A percentile compares a stretch with the other conserved stretches of the same genome.
Conservation (phyloP, 1,284 basidiomycete species). For the Sphaerobolus stellatus region DNA sequence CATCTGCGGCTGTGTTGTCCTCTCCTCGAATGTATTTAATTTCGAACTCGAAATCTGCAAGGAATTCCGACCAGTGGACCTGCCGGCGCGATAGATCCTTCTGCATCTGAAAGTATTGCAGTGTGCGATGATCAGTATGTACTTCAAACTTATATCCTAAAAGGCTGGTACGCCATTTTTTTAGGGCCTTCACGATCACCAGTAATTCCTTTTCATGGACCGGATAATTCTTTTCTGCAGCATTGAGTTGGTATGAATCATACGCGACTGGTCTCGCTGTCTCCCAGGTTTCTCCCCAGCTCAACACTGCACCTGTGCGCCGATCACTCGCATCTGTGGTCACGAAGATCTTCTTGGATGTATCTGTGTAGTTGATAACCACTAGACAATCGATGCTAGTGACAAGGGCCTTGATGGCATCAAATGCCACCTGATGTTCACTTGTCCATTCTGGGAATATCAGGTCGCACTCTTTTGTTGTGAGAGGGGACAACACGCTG, state of each 20-base stretch:
- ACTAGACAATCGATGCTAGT: conserved; percentile 27
- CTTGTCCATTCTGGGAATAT: conserved; percentile 24
- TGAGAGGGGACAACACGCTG: too few relatives aligned
- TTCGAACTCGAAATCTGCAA: conserved; percentile 35
- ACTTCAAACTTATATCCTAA: too few relatives aligned
- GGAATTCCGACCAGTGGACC: too few relatives aligned
- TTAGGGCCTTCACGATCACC: too few relatives aligned
- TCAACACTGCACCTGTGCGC: conserved; percentile 33
- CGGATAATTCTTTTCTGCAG: too few relatives aligned
- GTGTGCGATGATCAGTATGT: conserved; percentile 40
- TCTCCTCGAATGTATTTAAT: conserved; percentile 24
- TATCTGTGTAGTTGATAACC: conserved; percentile 34
- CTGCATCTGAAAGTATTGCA: conserved; percentile 38
- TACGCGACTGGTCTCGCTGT: conserved; percentile 26
- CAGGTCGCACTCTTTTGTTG: conserved; percentile 24
- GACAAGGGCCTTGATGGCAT: conserved; percentile 40
- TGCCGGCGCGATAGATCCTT: too few relatives aligned
- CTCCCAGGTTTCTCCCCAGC: conserved; percentile 31
- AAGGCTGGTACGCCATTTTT: too few relatives aligned
- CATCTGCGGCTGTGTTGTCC: too few relatives aligned
- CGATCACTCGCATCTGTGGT: conserved; percentile 36
- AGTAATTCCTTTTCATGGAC: too few relatives aligned
- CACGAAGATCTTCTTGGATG: too few relatives aligned
- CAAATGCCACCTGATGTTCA: too few relatives aligned
- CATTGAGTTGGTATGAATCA: too few relatives aligned